Evolutionary conservation across 225 moss, liverwort and hornwort genomes (phyloP).

Genomic region (Lunularia cruciata): DNA sequence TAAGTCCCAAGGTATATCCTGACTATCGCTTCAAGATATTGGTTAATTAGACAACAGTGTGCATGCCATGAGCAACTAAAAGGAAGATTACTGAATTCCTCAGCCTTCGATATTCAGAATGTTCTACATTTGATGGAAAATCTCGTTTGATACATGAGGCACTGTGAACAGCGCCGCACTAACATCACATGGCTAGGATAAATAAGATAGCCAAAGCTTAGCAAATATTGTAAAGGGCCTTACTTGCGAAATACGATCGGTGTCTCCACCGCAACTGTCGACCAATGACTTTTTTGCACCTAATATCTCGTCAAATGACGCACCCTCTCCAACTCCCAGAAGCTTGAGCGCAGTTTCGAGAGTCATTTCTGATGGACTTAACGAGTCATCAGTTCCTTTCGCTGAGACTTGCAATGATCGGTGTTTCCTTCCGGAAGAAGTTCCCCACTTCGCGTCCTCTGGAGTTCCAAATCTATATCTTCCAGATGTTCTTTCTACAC

Average conservation of each 20-base stretch:
- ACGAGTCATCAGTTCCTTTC: conserved; percentile 80
- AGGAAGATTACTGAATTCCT: too few relatives aligned
- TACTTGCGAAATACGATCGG: conserved; percentile 76
- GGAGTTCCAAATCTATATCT: conserved; percentile 11
- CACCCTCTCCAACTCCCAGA: conserved; percentile 79
- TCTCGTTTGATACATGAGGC: too few relatives aligned
- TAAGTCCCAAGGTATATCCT: too few relatives aligned
- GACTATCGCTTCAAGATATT: too few relatives aligned
- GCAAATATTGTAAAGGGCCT: background rate
- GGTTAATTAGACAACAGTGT: too few relatives aligned
- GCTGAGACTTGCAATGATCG: conserved; percentile 62
- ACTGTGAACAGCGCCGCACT: too few relatives aligned
- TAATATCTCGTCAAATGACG: conserved; percentile 87
- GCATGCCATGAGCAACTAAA: too few relatives aligned
- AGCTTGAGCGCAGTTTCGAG: conserved; percentile 80
- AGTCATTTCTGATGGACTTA: conserved; percentile 79
- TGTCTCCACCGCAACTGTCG: conserved; percentile 69
- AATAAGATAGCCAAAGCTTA: background rate
- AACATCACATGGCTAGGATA: too few relatives aligned
- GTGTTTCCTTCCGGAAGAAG: conserved; percentile 7
- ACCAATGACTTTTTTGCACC: conserved; percentile 72
- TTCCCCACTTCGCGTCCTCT: conserved; percentile 22
- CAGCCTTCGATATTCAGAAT: too few relatives aligned
- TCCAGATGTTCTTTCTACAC: background rate
- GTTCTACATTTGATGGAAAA: too few relatives aligned